Percentiles rank a stretch among this genome's conserved stretches.
phyloP scores from a whole-genome alignment of 768 basidiomycete genomes.

The Trichaptum fuscoviolaceum region DNA sequence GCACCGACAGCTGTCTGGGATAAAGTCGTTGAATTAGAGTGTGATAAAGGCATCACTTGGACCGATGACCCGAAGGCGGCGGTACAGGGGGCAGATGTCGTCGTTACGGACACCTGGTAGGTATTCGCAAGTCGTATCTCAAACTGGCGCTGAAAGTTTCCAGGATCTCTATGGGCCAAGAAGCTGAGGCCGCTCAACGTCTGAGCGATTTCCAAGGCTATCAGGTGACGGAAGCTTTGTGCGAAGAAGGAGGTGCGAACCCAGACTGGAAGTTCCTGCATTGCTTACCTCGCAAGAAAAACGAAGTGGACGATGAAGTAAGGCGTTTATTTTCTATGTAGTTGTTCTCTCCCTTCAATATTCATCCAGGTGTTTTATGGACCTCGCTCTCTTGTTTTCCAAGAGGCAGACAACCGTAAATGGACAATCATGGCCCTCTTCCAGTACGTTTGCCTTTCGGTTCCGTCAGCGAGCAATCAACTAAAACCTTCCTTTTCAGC shows the following conservation, averaged over 20 bases:
- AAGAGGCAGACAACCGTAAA: constrained; percentile 93
- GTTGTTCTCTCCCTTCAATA: constrained; percentile 6
- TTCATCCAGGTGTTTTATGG: constrained; percentile 81
- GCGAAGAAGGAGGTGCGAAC: constrained; percentile 74
- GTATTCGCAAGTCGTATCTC: constrained; percentile 16
- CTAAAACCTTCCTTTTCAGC: neutral
- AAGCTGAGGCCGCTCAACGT: constrained; percentile 85
- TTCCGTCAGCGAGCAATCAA: neutral
- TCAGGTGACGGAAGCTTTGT: constrained; percentile 89
- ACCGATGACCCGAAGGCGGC: constrained; percentile 78
- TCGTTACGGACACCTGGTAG: constrained; percentile 96
- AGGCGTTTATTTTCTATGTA: constrained; percentile 6
- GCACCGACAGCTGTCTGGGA: constrained; percentile 75
- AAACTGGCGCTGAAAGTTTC: neutral
- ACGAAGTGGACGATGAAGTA: constrained; percentile 96
- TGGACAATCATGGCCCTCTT: constrained; percentile 95
- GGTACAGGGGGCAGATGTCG: constrained; percentile 85
- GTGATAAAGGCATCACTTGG: constrained; percentile 72
- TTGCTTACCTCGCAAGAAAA: constrained; percentile 85
- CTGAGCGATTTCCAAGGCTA: constrained; percentile 85
- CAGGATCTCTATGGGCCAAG: constrained; percentile 99
- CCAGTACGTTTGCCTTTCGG: constrained; percentile 51
- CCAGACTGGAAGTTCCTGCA: constrained; percentile 93
- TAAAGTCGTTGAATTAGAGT: constrained; percentile 68
- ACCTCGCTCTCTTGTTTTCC: constrained; percentile 85